Base-by-base conservation (phyloP, 148 eudicot species). In the Spergularia bocconei region DNA sequence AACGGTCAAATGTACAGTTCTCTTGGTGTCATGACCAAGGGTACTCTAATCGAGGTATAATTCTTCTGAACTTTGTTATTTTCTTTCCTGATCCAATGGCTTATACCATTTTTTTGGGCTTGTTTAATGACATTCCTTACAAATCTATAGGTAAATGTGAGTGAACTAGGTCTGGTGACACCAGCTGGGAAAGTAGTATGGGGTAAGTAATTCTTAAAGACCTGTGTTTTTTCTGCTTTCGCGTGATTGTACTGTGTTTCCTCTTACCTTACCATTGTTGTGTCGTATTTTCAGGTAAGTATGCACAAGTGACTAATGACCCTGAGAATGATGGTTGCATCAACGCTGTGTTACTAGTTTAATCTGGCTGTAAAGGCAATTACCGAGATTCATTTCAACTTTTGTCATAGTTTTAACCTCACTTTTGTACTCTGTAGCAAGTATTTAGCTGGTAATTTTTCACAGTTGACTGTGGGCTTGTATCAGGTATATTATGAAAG, bases 101-200 rank as follows among this genome's bases (percentile, higher is more conserved):
- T 53, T 58, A 29, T 0, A 23, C n/a, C 54, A 41, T 13, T 29
- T 38, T 52, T 1, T 12, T 29, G 19, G 7, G 17, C 39, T 14
- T 17, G 11, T 60, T 41, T 15, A 2, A 10, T 21, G 2, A 17
- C 13, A 64, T 44, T 53, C n/a, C 57, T 36, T 59, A 72, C 9
- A 20, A 38, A 72, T 23, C 38, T 70, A 29, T 80, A 93, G 98
- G 98, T 92, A 50, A 95, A 92, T 77, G 93, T 89, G 75, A 95
- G 97, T 73, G 99, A 95, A 81, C 86, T 95, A 14, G 99, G 99
- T 78, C 85, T 95, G 62, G 99, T 95, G 52, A 95, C 97, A 36
- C 99, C 99, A 0, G 99, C 93, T 72, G 99, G 99, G 67, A 95
- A 95, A 87, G 96, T 95, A 60, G 97, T 95, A 51, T 95, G 97